phyloP scores from a whole-genome alignment of 495 filamentous ascomycete genomes.

The Neurospora tetraspora region DNA sequence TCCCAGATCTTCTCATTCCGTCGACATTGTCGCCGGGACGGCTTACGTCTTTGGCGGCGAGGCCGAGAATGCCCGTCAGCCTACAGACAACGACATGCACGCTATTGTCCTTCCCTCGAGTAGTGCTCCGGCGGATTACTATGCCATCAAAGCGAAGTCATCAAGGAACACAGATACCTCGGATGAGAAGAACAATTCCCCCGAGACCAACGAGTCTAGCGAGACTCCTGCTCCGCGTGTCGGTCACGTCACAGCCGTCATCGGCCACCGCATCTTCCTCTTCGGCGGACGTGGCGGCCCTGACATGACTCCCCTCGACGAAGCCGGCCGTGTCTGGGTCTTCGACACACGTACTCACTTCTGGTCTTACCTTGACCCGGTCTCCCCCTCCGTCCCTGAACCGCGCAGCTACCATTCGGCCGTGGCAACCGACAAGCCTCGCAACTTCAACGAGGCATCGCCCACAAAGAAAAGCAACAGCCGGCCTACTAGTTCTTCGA shows the following conservation, averaged over 20 bases:
- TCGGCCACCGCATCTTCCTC: constrained; percentile 52
- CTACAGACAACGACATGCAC: constrained; percentile 62
- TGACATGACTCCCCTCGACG: constrained; percentile 40
- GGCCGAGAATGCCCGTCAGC: constrained; percentile 32
- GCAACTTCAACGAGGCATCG: constrained; percentile 18
- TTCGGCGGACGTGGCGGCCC: constrained; percentile 48
- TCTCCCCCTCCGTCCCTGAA: constrained; percentile 15
- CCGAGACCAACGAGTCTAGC: constrained; percentile 5
- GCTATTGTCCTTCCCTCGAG: constrained; percentile 49
- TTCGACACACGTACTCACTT: constrained; percentile 47
- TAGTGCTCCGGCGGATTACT: constrained; percentile 46
- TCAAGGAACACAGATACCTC: background rate
- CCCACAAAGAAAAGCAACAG: background rate
- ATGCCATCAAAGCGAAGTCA: constrained; percentile 36
- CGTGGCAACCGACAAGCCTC: constrained; percentile 38
- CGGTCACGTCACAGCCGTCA: constrained; percentile 47
- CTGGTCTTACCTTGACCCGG: constrained; percentile 48
- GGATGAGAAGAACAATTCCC: constrained; percentile 20
- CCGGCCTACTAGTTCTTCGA: background rate
- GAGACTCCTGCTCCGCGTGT: constrained; percentile 41
- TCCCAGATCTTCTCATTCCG: constrained; percentile 58
- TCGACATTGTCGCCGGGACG: constrained; percentile 55
- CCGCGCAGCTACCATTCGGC: constrained; percentile 39
- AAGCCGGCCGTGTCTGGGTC: constrained; percentile 56
- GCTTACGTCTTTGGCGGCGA: constrained; percentile 65